Evolutionary conservation across 225 moss, liverwort and hornwort species (phyloP), one percentile per base, ranked within the genome.

Genomic region (Physcomitrellopsis africana): DNA sequence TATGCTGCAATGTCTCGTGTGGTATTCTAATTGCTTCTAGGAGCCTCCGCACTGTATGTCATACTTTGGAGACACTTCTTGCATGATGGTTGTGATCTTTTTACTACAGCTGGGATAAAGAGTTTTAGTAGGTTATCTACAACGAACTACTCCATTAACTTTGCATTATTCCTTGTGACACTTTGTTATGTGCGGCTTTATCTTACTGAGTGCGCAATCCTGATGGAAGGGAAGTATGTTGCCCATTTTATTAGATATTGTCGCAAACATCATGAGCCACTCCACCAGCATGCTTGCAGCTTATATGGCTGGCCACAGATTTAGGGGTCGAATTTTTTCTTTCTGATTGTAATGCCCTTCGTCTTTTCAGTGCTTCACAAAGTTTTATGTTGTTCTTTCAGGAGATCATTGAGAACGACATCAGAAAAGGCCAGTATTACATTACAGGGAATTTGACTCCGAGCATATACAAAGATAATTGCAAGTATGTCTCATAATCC

Each of bases 391-490:
- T 79, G 12, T 74, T 42, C 17, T 1, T 80, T 63, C 91, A 96
- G 95, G 86, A 81, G 54, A 81, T 90, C 49, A 96, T 96, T 44
- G 93, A 90, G 63, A 87, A 88, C 54, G 93, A 96, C 74, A 91
- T 93, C 47, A 76, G 61, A 15, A 18, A 87, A 60, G 80, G 96
- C 60, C 87, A 96, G 23, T 96, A 93, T 53, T 88, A 84, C 46
- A 84, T 93, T n/a, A 93, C 92, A 19, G 96, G 96, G 22, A 87
- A 93, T 76, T 62, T 96, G 71, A 93, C 89, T 72, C 75, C 85
- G 63, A 90, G 90, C 70, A 90, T 96, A 43, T 93, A 96, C 60
- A 84, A 81, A 57, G 96, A 96, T 49, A 87, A 93, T 46, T 96
- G 93, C 90, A 93, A 85, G 95, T 90, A 79, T 52, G 51, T 68